phyloP scores from a whole-genome alignment of 345 rosid genomes.

The Cardamine occulta region DNA sequence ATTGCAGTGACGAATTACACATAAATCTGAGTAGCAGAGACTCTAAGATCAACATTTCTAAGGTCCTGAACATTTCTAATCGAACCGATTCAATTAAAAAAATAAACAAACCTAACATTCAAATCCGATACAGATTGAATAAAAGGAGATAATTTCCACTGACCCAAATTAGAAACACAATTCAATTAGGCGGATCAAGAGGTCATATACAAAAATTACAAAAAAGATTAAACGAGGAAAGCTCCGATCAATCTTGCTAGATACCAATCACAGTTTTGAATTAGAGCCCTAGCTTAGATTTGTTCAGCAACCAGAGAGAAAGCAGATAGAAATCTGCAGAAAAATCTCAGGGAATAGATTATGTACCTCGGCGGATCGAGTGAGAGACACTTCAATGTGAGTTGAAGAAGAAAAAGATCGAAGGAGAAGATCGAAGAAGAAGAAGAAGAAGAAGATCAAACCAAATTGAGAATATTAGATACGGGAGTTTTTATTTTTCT shows the following conservation, averaged over 20 bases:
- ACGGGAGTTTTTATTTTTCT: too few species aligned
- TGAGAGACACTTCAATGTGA: slow-evolving; percentile 30
- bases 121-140: slow-evolving; percentile 3
- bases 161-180: background rate
- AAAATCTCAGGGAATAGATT: slow-evolving; percentile 15
- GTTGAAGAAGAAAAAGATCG: slow-evolving; percentile 14
- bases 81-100: background rate
- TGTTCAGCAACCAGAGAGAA: background rate
- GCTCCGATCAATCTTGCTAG: background rate
- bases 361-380: slow-evolving; percentile 20
- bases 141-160: too few species aligned
- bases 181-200: slow-evolving; percentile 6
- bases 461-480: too few species aligned
- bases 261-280: background rate
- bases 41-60: slow-evolving; percentile 11
- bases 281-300: slow-evolving; percentile 29
- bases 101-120: background rate
- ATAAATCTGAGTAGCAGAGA: slow-evolving; percentile 3
- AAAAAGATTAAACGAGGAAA: background rate
- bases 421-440: too few species aligned
- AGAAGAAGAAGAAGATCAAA: too few species aligned
- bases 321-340: background rate
- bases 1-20: background rate
- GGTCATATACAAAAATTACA: too few species aligned
- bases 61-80: too few species aligned